Conservation (phyloP, 768 basidiomycete genomes). For the Tylopilus sp. region DNA sequence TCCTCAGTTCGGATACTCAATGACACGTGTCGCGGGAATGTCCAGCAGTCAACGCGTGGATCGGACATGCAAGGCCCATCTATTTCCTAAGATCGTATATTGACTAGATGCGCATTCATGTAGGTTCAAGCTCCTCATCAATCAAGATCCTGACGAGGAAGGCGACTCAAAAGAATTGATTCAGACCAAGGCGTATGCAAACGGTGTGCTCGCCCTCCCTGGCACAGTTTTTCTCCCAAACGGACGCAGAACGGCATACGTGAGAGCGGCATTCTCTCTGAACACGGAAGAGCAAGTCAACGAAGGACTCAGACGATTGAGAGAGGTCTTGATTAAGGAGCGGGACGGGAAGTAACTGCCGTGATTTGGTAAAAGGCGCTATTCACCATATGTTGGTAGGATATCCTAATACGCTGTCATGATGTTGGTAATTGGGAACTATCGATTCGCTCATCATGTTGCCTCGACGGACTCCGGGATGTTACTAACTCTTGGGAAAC, state of each 20-base stretch:
- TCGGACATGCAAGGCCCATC: constrained; percentile 1
- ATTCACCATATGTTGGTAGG: constrained; percentile 5
- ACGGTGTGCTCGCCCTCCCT: constrained; percentile 87
- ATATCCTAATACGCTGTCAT: not conserved
- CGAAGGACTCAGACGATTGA: constrained; percentile 65
- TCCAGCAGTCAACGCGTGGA: constrained; percentile 2
- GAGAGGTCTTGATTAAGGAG: constrained; percentile 34
- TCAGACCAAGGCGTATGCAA: constrained; percentile 67
- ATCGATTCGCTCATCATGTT: not conserved
- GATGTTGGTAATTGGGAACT: not conserved
- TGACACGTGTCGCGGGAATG: constrained; percentile 2
- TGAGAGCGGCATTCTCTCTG: constrained; percentile 81
- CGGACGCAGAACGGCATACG: constrained; percentile 64
- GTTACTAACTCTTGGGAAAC: not conserved
- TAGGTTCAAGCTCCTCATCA: constrained; percentile 70
- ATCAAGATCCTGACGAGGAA: constrained; percentile 32
- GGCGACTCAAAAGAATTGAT: constrained; percentile 75
- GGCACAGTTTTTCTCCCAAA: constrained; percentile 80
- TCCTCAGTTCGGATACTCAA: constrained; percentile 9
- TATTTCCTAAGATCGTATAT: constrained; percentile 11
- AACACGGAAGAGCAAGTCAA: constrained; percentile 64
- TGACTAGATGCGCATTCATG: constrained; percentile 12
- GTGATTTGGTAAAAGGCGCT: constrained; percentile 1
- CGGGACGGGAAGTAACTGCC: constrained; percentile 10
- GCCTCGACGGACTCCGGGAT: not conserved